Base-by-base conservation (phyloP, 352 stramenopile genomes). In the Globisporangium iwayamae region DNA sequence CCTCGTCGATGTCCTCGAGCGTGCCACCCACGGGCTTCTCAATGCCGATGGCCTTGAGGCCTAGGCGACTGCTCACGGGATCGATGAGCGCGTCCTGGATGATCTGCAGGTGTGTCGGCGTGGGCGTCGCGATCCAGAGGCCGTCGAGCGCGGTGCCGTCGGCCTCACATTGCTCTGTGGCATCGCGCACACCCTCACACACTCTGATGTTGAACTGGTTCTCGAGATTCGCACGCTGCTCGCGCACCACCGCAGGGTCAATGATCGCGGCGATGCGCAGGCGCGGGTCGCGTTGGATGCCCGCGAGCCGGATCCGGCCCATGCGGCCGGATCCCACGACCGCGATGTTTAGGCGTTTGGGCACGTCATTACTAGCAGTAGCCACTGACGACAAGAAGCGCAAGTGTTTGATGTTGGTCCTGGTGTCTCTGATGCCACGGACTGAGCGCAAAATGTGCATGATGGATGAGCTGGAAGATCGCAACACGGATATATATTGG, bases 121-220 rank as follows among this genome's bases (percentile, higher is more conserved):
- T 93, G 1, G 85, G 85, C 9, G 85, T 91, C 14, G 85, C 82
- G 64, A 93, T 74, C 85, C 85, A 93, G 64, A 91, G 71, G 16
- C 80, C 82, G 63, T 87, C 68, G 18, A 90, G 57, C 4, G 53
- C 25, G 32, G 58, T n/a, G 18, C 64, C 69, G 39, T 68, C 36
- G 20, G 57, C 25, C 20, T 62, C 45, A 14, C 83, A 43, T 55
- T 63, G 63, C 1, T 46, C 38, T 4, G 59, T 62, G 11, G 79
- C 82, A 0, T 76, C 74, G 36, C 56, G 39, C 3, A 89, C 34
- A 28, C 61, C 76, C 5, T 34, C 13, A 66, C 83, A 88, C 58
- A 78, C 78, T 48, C 62, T 55, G 2, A 72, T 66, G 34, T 74
- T 67, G 66, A 75, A 90, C 58, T 87, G 78, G n/a, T 59, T 70